A percentile compares a stretch with the other conserved stretches of the same genome.
Evolutionary conservation across 768 basidiomycete genomes (phyloP).

Genomic region (Leccinellum rugosiceps): DNA sequence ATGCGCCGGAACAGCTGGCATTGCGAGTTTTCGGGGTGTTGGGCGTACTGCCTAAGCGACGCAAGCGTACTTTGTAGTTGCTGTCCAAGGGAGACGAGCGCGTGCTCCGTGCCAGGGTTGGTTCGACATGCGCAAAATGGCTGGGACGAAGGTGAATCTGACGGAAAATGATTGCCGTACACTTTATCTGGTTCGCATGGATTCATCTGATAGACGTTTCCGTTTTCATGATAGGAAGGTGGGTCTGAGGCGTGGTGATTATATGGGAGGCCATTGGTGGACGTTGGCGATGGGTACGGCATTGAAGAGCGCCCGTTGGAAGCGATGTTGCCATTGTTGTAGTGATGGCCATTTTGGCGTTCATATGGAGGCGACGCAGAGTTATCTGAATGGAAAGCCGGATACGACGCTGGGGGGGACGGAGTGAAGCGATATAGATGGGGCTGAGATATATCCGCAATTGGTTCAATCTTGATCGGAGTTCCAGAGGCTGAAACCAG

Average conservation of each 20-base stretch:
- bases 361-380: slow-evolving; percentile 35
- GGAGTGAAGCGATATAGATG: slow-evolving; percentile 70
- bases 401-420: slow-evolving; percentile 55
- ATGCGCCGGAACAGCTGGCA: slow-evolving; percentile 60
- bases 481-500: slow-evolving; percentile 46
- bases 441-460: slow-evolving; percentile 44
- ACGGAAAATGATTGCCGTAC: slow-evolving; percentile 31
- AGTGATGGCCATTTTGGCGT: slow-evolving; percentile 33
- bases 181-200: slow-evolving; percentile 34
- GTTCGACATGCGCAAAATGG: slow-evolving; percentile 61
- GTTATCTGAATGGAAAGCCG: slow-evolving; percentile 47
- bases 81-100: slow-evolving; percentile 59
- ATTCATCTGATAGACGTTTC: slow-evolving; percentile 36
- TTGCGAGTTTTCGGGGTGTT: slow-evolving; percentile 50
- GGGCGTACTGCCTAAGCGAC: slow-evolving; percentile 58
- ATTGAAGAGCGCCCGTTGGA: slow-evolving; percentile 27
- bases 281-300: slow-evolving; percentile 34
- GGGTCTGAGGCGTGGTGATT: slow-evolving; percentile 33
- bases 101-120: slow-evolving; percentile 54
- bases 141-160: slow-evolving; percentile 33
- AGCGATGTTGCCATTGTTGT: slow-evolving; percentile 30
- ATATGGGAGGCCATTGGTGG: slow-evolving; percentile 33
- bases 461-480: slow-evolving; percentile 67
- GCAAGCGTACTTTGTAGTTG: slow-evolving; percentile 57
- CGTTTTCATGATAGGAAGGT: slow-evolving; percentile 33